Percentiles rank a stretch among this genome's conserved stretches.
Evolutionary conservation across 495 filamentous ascomycete genomes (phyloP).

Genomic region (Trichoderma gamsii): DNA sequence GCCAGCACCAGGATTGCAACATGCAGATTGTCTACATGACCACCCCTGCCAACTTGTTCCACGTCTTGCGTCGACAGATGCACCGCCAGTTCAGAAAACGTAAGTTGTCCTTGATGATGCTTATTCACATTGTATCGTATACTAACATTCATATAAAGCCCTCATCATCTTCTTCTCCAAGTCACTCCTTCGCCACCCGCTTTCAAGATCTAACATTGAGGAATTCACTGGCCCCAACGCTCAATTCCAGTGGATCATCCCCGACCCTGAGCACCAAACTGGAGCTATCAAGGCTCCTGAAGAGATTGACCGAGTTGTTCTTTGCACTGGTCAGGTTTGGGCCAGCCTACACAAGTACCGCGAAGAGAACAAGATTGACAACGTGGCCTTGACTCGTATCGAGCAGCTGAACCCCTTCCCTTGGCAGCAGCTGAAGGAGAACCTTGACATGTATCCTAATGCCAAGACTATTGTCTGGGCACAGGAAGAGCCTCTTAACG

Average conservation of each 20-base stretch:
- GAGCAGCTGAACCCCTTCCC: slow-evolving; percentile 99
- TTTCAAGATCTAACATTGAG: slow-evolving; percentile 81
- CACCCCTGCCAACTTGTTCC: slow-evolving; percentile 87
- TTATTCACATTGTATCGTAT: not conserved
- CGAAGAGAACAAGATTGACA: slow-evolving; percentile 70
- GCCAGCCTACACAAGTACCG: slow-evolving; percentile 86
- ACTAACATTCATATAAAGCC: slow-evolving; percentile 51
- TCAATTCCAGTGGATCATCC: slow-evolving; percentile 94
- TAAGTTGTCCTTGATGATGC: slow-evolving; percentile 43
- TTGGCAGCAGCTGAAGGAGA: slow-evolving; percentile 91
- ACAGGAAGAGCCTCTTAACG: slow-evolving; percentile 97
- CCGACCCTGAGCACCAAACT: slow-evolving; percentile 72
- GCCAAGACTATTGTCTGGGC: slow-evolving; percentile 93
- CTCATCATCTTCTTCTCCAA: slow-evolving; percentile 98
- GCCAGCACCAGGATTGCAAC: slow-evolving; percentile 98
- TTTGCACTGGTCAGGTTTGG: slow-evolving; percentile 95
- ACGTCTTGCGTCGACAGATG: slow-evolving; percentile 93
- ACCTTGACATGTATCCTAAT: slow-evolving; percentile 92
- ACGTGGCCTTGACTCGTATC: slow-evolving; percentile 88
- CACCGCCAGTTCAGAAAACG: slow-evolving; percentile 98
- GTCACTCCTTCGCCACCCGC: slow-evolving; percentile 82
- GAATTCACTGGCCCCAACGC: slow-evolving; percentile 76
- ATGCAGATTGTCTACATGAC: slow-evolving; percentile 98
- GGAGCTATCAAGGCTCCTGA: slow-evolving; percentile 67
- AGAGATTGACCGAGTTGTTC: slow-evolving; percentile 86